Evolutionary conservation across 352 stramenopile genomes (phyloP).

Genomic region (Pelagophyceae sp.): DNA sequence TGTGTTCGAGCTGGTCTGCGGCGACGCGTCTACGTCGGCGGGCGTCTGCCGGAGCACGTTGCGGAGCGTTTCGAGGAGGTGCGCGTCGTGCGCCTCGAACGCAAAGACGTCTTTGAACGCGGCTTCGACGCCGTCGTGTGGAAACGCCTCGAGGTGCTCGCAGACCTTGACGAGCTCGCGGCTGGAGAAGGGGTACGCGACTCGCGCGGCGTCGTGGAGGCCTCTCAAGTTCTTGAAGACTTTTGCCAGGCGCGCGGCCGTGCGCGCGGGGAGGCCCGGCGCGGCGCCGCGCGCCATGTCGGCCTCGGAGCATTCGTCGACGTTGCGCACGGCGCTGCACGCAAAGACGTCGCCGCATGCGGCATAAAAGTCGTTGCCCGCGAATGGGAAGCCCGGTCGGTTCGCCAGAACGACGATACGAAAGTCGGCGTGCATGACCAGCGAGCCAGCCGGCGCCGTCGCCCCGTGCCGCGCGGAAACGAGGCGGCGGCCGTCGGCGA

Average conservation of each 20-base stretch:
- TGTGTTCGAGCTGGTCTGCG: too few relatives aligned
- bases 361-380: constrained; percentile 87
- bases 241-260: constrained; percentile 64
- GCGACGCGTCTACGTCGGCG: constrained; percentile 32
- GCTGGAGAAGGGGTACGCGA: constrained; percentile 88
- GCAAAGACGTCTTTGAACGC: constrained; percentile 85
- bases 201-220: constrained; percentile 69
- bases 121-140: constrained; percentile 69
- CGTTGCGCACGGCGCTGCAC: constrained; percentile 76
- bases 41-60: constrained; percentile 44
- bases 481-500: constrained; percentile 72
- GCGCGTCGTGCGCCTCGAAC: constrained; percentile 65
- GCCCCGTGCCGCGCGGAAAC: constrained; percentile 23
- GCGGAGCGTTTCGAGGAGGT: constrained; percentile 34
- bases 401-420: constrained; percentile 85
- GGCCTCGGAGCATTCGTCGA: constrained; percentile 75
- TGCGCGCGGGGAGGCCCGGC: constrained; percentile 57
- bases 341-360: constrained; percentile 87
- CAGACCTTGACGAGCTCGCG: constrained; percentile 80
- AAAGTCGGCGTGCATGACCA: constrained; percentile 80
- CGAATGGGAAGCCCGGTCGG: constrained; percentile 82
- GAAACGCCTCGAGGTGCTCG: constrained; percentile 82
- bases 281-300: constrained; percentile 76
- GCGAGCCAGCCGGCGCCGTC: constrained; percentile 59
- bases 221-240: constrained; percentile 77